Evolutionary conservation across 768 basidiomycete species (phyloP).

Genomic region (Boletellus ananas): DNA sequence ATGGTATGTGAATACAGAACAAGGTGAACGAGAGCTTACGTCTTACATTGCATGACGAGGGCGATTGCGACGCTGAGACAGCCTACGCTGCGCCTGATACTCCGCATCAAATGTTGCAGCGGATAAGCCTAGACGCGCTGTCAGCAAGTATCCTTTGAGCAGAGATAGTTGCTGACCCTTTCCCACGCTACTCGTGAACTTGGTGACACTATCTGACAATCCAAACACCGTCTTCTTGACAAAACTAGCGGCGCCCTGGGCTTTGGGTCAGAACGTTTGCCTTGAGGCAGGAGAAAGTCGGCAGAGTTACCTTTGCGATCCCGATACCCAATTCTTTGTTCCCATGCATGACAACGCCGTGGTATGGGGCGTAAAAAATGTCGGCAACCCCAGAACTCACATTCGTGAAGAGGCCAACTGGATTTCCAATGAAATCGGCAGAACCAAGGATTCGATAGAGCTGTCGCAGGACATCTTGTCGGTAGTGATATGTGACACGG

Average conservation of each 20-base stretch:
- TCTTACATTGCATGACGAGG: conserved; percentile 92
- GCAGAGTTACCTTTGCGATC: conserved; percentile 72
- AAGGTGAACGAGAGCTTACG: not conserved
- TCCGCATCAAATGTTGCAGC: conserved; percentile 96
- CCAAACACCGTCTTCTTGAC: conserved; percentile 99
- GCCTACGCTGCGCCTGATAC: conserved; percentile 84
- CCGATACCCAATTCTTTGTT: conserved; percentile 92
- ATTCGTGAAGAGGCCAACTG: conserved; percentile 96
- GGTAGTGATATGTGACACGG: conserved; percentile 87
- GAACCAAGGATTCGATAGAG: conserved; percentile 97
- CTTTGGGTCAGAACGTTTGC: conserved; percentile 12
- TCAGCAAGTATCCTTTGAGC: not conserved
- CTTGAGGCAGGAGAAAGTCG: not conserved
- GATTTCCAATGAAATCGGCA: conserved; percentile 94
- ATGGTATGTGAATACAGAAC: not conserved
- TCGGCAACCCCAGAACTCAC: conserved; percentile 97
- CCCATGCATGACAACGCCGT: conserved; percentile 94
- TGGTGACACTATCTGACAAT: conserved; percentile 93
- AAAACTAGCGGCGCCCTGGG: conserved; percentile 91
- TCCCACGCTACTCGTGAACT: conserved; percentile 94
- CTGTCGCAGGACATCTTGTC: conserved; percentile 89
- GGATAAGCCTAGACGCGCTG: conserved; percentile 65
- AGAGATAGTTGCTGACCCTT: conserved; percentile 56
- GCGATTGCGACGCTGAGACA: conserved; percentile 88
- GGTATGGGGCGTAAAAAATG: conserved; percentile 98